phyloP scores from a whole-genome alignment of 768 basidiomycete species.

The Panaeolus papilionaceus region DNA sequence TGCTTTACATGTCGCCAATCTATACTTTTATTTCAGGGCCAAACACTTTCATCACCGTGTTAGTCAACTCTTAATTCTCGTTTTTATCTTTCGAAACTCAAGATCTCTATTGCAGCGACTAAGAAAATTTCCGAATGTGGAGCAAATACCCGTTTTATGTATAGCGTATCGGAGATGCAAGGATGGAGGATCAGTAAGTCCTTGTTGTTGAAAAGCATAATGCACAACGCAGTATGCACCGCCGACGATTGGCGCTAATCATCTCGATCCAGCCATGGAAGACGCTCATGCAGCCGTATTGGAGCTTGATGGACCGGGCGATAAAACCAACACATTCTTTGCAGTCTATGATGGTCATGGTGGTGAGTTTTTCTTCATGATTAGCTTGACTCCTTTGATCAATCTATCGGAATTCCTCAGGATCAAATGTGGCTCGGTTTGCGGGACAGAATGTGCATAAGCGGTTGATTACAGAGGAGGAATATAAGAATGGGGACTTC shows the following conservation, averaged over 20 bases:
- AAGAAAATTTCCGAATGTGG: constrained; percentile 82
- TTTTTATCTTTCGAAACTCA: constrained; percentile 22
- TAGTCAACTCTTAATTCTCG: constrained; percentile 31
- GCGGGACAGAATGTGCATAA: constrained; percentile 86
- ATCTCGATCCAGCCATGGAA: constrained; percentile 82
- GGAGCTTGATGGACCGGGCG: constrained; percentile 49
- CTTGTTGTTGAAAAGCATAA: constrained; percentile 17
- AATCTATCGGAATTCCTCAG: constrained; percentile 43
- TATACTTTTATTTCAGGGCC: constrained; percentile 60
- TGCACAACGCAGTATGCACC: neutral
- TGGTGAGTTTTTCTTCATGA: constrained; percentile 55
- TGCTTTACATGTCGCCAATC: constrained; percentile 19
- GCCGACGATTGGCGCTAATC: constrained; percentile 15
- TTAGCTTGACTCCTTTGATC: neutral
- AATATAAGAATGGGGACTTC: constrained; percentile 75
- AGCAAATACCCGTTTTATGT: constrained; percentile 71
- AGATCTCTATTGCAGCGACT: constrained; percentile 57
- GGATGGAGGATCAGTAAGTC: constrained; percentile 97
- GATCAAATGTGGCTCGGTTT: constrained; percentile 84
- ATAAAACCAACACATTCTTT: constrained; percentile 78
- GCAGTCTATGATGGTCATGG: constrained; percentile 99
- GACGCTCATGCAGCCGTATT: constrained; percentile 87
- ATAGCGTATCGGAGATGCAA: constrained; percentile 95
- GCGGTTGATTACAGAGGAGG: constrained; percentile 73
- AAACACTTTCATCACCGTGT: constrained; percentile 87